A percentile compares a stretch with the other conserved stretches of the same genome.
Evolutionary conservation across 345 rosid genomes (phyloP).

Genomic region (Gossypium mustelinum): DNA sequence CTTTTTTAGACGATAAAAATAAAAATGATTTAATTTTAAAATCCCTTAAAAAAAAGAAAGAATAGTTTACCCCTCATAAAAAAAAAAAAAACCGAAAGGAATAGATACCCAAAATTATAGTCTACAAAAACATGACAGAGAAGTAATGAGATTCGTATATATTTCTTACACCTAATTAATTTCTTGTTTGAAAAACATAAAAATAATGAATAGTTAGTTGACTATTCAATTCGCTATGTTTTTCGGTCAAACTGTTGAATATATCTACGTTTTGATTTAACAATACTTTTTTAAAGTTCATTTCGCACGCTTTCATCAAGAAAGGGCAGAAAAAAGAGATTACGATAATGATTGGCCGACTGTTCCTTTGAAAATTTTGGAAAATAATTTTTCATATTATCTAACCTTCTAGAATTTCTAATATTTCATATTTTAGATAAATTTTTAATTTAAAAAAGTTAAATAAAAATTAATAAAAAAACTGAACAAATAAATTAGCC

Average conservation of each 20-base stretch:
- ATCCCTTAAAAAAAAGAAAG: too few relatives aligned
- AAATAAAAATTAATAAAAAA: too few relatives aligned
- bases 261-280: not conserved
- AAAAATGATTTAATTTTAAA: too few relatives aligned
- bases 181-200: not conserved
- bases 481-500: too few relatives aligned
- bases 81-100: too few relatives aligned
- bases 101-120: too few relatives aligned
- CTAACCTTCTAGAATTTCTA: not conserved
- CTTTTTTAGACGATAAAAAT: too few relatives aligned
- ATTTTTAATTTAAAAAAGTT: too few relatives aligned
- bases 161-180: not conserved
- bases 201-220: not conserved
- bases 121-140: too few relatives aligned
- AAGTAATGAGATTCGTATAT: not conserved
- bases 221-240: not conserved
- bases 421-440: not conserved
- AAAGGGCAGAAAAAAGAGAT: not conserved
- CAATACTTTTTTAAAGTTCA: not conserved
- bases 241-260: not conserved
- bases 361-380: not conserved
- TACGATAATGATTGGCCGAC: not conserved
- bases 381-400: not conserved
- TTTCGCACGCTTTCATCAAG: not conserved
- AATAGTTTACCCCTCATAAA: too few relatives aligned